A percentile compares a stretch with the other conserved stretches of the same genome.
These are phyloP conservation scores for Didymellaceae sp. DNA, from an alignment of 2,329 filamentous ascomycete genomes.

Conservation along the genomic window DNA sequence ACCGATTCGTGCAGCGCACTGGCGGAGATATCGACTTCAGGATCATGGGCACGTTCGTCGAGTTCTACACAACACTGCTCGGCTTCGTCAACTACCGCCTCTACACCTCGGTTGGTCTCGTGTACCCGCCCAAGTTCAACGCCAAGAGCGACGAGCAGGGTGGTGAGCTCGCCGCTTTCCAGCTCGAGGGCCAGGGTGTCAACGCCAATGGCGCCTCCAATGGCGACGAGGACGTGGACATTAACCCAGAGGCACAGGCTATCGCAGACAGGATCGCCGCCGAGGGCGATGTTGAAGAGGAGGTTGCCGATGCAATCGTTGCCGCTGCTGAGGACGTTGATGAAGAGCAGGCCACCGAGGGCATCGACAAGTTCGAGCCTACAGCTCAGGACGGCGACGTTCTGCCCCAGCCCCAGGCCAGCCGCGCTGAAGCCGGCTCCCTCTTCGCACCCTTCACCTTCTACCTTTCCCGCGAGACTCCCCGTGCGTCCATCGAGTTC, in stretches of 20 bases:
- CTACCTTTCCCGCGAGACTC: slow-evolving; percentile 92
- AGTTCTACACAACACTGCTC: slow-evolving; percentile 96
- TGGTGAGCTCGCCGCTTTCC: slow-evolving; percentile 89
- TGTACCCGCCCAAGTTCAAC: slow-evolving; percentile 96
- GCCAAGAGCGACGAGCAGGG: slow-evolving; percentile 84
- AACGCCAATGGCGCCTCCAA: slow-evolving; percentile 40
- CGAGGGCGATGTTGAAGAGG: slow-evolving; percentile 47
- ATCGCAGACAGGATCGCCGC: slow-evolving; percentile 55
- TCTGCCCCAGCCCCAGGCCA: slow-evolving; percentile 76
- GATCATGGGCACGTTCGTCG: slow-evolving; percentile 99
- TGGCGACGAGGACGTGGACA: slow-evolving; percentile 33
- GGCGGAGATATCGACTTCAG: slow-evolving; percentile 95
- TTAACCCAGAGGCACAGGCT: slow-evolving; percentile 55
- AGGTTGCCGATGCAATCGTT: slow-evolving; percentile 38
- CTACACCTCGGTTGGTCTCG: slow-evolving; percentile 87
- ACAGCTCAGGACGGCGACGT: slow-evolving; percentile 84
- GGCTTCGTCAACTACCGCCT: slow-evolving; percentile 96
- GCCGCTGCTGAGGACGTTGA: slow-evolving; percentile 31
- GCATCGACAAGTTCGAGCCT: slow-evolving; percentile 91
- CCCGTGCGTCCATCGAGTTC: slow-evolving; percentile 88
- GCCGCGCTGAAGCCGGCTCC: slow-evolving; percentile 70
- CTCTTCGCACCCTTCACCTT: slow-evolving; percentile 90
- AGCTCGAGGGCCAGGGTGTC: slow-evolving; percentile 76
- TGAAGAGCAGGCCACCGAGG: slow-evolving; percentile 46
- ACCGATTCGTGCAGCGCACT: slow-evolving; percentile 95